Conservation (phyloP, 2,329 filamentous ascomycete species). For the Neoascochyta sp. region DNA sequence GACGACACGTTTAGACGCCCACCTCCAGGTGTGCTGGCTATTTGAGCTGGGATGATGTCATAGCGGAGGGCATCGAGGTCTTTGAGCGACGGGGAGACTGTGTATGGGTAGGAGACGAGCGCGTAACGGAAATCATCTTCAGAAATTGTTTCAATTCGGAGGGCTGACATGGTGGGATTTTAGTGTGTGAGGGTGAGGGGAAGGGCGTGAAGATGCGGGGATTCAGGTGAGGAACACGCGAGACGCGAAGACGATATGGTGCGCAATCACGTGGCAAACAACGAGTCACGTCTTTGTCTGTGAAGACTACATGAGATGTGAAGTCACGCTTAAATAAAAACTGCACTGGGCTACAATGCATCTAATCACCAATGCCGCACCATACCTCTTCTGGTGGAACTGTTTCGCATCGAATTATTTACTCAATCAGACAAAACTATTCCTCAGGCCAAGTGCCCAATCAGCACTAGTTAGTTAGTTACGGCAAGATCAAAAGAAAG, state of each 20-base stretch:
- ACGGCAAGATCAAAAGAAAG: too few species aligned
- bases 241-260: constrained; percentile 3
- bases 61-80: constrained; percentile 35
- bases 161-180: constrained; percentile 8
- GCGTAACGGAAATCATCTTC: constrained; percentile 14
- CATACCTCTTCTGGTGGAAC: too few species aligned
- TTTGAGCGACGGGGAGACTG: constrained; percentile 24
- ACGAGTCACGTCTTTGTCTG: too few species aligned
- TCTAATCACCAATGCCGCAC: too few species aligned
- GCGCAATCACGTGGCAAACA: constrained; percentile 3
- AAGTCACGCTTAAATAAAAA: too few species aligned
- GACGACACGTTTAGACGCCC: constrained; percentile 25
- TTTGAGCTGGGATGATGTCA: constrained; percentile 20
- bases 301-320: too few species aligned
- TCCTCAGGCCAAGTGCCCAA: too few species aligned
- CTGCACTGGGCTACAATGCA: too few species aligned
- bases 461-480: too few species aligned
- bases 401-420: too few species aligned
- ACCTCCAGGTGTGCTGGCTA: constrained; percentile 14
- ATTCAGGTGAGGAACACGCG: neutral
- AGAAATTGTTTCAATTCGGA: constrained; percentile 14
- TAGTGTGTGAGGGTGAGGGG: neutral
- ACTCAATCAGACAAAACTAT: too few species aligned
- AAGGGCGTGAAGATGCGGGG: constrained; percentile 1
- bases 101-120: constrained; percentile 24